phyloP scores from a whole-genome alignment of 257 asterid species.

The Schizonepeta tenuifolia region DNA sequence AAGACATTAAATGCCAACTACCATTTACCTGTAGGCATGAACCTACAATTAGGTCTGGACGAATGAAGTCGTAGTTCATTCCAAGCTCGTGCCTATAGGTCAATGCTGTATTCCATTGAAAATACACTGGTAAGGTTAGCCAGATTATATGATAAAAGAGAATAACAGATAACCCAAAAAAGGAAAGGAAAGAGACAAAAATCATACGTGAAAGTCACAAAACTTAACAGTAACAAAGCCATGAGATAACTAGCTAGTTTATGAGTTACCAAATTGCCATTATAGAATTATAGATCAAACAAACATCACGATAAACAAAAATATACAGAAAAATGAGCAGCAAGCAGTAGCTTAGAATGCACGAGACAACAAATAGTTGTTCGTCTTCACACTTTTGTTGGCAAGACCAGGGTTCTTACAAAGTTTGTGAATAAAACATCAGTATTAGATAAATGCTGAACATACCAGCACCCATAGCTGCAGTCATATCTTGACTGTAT shows the following conservation, averaged over 20 bases:
- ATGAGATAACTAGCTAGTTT: background rate
- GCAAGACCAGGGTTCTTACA: background rate
- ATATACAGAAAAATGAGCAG: background rate
- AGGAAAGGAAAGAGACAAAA: background rate
- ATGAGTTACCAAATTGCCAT: background rate
- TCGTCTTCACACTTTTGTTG: background rate
- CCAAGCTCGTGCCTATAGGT: conserved; percentile 95
- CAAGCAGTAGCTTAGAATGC: conserved; percentile 7
- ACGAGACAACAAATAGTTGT: conserved; percentile 1
- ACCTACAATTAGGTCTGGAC: conserved; percentile 91
- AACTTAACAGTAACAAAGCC: background rate
- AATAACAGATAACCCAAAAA: background rate
- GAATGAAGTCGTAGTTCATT: conserved; percentile 90
- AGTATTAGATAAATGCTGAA: conserved; percentile 25
- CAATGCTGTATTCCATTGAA: conserved; percentile 54
- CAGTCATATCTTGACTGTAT: conserved; percentile 91
- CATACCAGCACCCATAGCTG: conserved; percentile 98
- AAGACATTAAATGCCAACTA: conserved; percentile 21
- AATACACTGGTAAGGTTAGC: conserved; percentile 15
- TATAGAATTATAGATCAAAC: conserved; percentile 12
- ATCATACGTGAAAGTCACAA: background rate
- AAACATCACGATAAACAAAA: background rate
- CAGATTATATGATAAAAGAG: conserved; percentile 14
- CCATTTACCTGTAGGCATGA: conserved; percentile 85
- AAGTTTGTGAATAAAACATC: conserved; percentile 1